Evolutionary conservation across 169 alveolate genomes (phyloP), one percentile per base, ranked within the genome.

Genomic region (Plasmodium reichenowi): DNA sequence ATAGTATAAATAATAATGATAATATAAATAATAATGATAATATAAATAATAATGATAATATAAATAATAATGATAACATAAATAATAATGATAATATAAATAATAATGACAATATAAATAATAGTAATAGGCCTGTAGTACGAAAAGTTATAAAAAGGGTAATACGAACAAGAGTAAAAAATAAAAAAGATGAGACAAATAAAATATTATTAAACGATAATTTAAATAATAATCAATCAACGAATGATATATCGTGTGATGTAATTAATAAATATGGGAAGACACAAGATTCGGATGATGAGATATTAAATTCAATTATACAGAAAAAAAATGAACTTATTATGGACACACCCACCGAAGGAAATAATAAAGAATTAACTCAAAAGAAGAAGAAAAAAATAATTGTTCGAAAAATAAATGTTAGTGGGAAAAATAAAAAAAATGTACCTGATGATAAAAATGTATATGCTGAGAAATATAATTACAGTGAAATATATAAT

Each of bases 281-380:
- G 10, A 17, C 13, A 60, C 63, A 62, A 29, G 64, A 75, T 29
- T 62, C 73, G n/a, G 88, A 75, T 29, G 64, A 75, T 48, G 88
- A 75, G 32, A 20, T 75, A 29, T 70, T 75, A 15, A 63, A 75
- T 75, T 75, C 88, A 9, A 43, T 75, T 45, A 62, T 75, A 32
- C 52, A 56, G 26, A 43, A 47, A 60, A 56, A 17, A 43, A 63
- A 20, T 45, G 59, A 22, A 2, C 38, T 15, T 62, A 7, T 62
- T 45, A 15, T 24, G 64, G 66, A 56, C 15, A 8, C 48, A 48
- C 62, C 38, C 7, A 75, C 62, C 20, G 48, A 29, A 9, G 75
- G 45, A 15, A 45, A 24, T 29, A 75, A 75, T 47, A 75, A 75
- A 62, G 63, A 62, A 75, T 62, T 20, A 62, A 63, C 62, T 75